Percentiles rank a stretch among this genome's conserved stretches.
These are phyloP conservation scores for Vaccinium myrtillus DNA, from an alignment of 148 eudicot genomes.

Conservation along the genomic window DNA sequence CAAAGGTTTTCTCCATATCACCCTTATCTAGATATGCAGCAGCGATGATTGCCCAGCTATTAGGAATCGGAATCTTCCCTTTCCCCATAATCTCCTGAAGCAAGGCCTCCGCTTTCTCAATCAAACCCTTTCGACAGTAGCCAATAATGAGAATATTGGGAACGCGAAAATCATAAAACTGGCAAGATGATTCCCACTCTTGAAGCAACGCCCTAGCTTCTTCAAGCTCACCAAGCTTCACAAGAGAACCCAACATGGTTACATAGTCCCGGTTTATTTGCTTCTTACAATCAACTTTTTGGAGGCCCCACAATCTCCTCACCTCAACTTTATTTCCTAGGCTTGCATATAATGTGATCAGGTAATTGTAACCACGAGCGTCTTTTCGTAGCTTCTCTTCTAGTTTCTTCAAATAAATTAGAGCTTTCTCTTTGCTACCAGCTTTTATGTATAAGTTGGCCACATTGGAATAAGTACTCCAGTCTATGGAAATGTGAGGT, in stretches of 20 bases:
- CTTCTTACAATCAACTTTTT: slow-evolving; percentile 32
- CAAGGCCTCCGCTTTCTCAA: slow-evolving; percentile 46
- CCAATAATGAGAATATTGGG: slow-evolving; percentile 46
- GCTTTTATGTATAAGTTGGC: slow-evolving; percentile 38
- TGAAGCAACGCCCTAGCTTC: slow-evolving; percentile 39
- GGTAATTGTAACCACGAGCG: slow-evolving; percentile 32
- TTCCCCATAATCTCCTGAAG: slow-evolving; percentile 31
- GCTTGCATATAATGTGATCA: slow-evolving; percentile 47
- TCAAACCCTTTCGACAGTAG: slow-evolving; percentile 35
- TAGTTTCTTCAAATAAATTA: slow-evolving; percentile 37
- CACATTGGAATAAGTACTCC: slow-evolving; percentile 37
- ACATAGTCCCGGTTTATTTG: slow-evolving; percentile 45
- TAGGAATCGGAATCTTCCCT: slow-evolving; percentile 46
- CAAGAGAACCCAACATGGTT: slow-evolving; percentile 40
- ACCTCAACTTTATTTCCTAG: slow-evolving; percentile 41
- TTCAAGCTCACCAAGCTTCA: slow-evolving; percentile 44
- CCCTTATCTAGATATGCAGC: slow-evolving; percentile 34
- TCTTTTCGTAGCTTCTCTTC: slow-evolving; percentile 29
- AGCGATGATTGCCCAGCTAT: slow-evolving; percentile 47
- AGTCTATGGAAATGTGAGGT: slow-evolving; percentile 40
- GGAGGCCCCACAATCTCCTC: slow-evolving; percentile 46
- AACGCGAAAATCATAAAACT: slow-evolving; percentile 43
- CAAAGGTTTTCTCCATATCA: slow-evolving; percentile 38
- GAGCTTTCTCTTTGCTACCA: slow-evolving; percentile 39
- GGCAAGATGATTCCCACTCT: slow-evolving; percentile 49